Evolutionary conservation across 2,329 filamentous ascomycete genomes (phyloP), one percentile per base, ranked within the genome.

Genomic region (Trichoderma simmonsii): DNA sequence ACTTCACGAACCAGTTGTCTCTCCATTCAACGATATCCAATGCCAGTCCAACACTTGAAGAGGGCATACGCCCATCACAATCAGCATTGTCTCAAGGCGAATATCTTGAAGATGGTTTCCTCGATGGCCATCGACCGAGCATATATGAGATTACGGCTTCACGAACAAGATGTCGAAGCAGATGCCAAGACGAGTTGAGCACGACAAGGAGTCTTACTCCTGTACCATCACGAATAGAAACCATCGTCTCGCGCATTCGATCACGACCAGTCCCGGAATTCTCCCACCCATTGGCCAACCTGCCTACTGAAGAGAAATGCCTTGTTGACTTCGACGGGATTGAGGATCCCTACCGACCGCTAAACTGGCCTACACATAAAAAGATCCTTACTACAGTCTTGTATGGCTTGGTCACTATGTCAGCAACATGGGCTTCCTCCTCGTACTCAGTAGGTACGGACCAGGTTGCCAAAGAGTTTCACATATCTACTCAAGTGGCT

Each of bases 321-420:
- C 39, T 43, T 14, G 92, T 95, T 28, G 90, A 93, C 72, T 95
- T 94, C 74, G 92, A 94, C 9, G 91, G 92, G 0, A 85, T 85
- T 0, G 87, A 92, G 73, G 93, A 95, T 80, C 90, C 90, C 0
- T 93, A 93, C 77, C 83, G 85, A 4, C 92, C 92, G 0, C 75
- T 91, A 57, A 94, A 94, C 78, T 95, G 92, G 93, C 83, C 87
- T 0, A 88, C 87, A 34, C 82, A 82, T 75, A 94, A 94, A 79
- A 94, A 95, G 79, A 80, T 90, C 8, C 75, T 86, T 3, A 93
- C 91, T 0, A 94, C 91, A 0, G 74, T 90, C 39, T 73, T 82
- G 1, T 82, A 83, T 66, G 81, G 81, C 8, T 62, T 82, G 1
- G 78, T 71, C 76, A 83, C 81, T 15, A 82, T 82, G 90, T 85